A percentile compares a stretch with the other conserved stretches of the same genome.
These are phyloP conservation scores for Russula brevipes DNA, from an alignment of 768 basidiomycete genomes.

Conservation along the genomic window DNA sequence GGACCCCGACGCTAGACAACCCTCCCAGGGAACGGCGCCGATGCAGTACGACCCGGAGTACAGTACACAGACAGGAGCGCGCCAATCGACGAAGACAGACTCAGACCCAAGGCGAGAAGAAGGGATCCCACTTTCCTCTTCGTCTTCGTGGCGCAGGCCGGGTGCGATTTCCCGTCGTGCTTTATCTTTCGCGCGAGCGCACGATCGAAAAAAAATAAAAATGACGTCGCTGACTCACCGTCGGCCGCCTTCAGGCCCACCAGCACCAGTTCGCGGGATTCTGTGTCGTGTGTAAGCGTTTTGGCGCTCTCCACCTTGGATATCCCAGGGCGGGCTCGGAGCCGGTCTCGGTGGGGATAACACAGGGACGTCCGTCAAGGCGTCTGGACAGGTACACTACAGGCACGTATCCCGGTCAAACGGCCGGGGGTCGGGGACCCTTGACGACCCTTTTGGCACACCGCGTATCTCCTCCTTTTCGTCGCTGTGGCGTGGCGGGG, in stretches of 20 bases:
- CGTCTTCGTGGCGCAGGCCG: constrained; percentile 66
- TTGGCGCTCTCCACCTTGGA: constrained; percentile 56
- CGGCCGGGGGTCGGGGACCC: too few relatives aligned
- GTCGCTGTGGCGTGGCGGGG: constrained; percentile 61
- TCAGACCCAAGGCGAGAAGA: constrained; percentile 60
- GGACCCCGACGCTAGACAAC: too few relatives aligned
- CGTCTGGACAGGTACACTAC: constrained; percentile 58
- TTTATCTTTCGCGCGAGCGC: neutral
- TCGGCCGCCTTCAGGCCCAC: neutral
- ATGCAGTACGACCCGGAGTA: too few relatives aligned
- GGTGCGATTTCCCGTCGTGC: neutral
- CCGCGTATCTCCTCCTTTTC: constrained; percentile 70
- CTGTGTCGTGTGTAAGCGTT: constrained; percentile 58
- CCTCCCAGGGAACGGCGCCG: too few relatives aligned
- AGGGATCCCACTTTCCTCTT: constrained; percentile 71
- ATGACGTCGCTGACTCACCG: neutral
- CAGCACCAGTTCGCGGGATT: constrained; percentile 56
- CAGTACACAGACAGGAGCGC: constrained; percentile 34
- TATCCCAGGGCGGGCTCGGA: constrained; percentile 58
- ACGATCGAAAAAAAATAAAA: neutral
- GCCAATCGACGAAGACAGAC: constrained; percentile 57
- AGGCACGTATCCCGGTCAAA: too few relatives aligned
- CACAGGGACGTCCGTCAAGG: constrained; percentile 55
- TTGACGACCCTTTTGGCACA: constrained; percentile 43
- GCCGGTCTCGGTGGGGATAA: constrained; percentile 57